Conservation (phyloP, 768 basidiomycete species). For the Rubroboletus pulcherrimus region DNA sequence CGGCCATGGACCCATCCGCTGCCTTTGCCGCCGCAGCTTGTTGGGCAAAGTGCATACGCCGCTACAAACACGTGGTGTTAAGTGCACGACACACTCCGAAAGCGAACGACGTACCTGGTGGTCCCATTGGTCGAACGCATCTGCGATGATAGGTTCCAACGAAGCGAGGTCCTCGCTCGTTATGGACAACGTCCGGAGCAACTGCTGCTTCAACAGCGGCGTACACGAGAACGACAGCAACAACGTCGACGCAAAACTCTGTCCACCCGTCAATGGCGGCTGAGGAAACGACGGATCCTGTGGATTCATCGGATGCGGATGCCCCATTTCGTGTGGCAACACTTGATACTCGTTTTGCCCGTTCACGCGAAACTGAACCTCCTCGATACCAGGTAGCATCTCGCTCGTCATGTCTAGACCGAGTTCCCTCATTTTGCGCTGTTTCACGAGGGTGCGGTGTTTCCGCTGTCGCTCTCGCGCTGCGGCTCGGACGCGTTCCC, state of each 20-base stretch:
- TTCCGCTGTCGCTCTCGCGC: slow-evolving; percentile 81
- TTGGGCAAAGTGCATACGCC: slow-evolving; percentile 45
- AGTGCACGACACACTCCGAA: background rate
- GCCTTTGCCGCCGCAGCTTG: slow-evolving; percentile 33
- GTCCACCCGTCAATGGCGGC: slow-evolving; percentile 50
- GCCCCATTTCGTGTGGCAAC: slow-evolving; percentile 35
- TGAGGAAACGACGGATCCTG: slow-evolving; percentile 65
- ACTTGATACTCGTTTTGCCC: slow-evolving; percentile 39
- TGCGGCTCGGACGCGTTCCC: slow-evolving; percentile 70
- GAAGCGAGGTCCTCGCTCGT: slow-evolving; percentile 76
- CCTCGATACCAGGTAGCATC: slow-evolving; percentile 59
- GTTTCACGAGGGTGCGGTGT: slow-evolving; percentile 74
- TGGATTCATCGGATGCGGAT: slow-evolving; percentile 33
- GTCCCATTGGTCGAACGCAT: slow-evolving; percentile 87
- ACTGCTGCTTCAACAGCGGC: slow-evolving; percentile 69
- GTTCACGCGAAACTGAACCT: slow-evolving; percentile 59
- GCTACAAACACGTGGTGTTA: slow-evolving; percentile 26
- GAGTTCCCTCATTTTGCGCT: slow-evolving; percentile 77
- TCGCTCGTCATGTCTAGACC: slow-evolving; percentile 81
- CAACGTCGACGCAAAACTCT: slow-evolving; percentile 76
- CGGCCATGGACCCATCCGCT: slow-evolving; percentile 27
- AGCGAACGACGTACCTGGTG: slow-evolving; percentile 52
- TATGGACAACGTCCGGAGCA: slow-evolving; percentile 69
- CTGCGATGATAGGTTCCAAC: slow-evolving; percentile 75
- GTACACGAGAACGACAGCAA: slow-evolving; percentile 74